A percentile compares a stretch with the other conserved stretches of the same genome.
Evolutionary conservation across 2,329 filamentous ascomycete genomes (phyloP).

Genomic region (Hymenoscyphus scutula): DNA sequence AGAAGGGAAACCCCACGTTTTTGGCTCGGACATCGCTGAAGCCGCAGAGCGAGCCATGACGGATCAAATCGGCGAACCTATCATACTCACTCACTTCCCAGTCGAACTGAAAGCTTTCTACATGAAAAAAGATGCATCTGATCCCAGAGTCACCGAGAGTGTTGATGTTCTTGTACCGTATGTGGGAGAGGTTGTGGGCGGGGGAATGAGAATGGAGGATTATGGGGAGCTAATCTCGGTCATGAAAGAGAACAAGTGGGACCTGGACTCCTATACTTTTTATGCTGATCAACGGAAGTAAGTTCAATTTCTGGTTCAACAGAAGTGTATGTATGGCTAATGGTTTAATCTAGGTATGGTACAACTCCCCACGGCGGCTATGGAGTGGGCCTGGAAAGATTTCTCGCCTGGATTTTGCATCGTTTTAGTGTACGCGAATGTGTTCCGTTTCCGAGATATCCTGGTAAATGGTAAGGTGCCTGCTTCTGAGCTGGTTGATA

Average conservation of each 20-base stretch:
- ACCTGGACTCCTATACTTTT: neutral
- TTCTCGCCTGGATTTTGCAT: neutral
- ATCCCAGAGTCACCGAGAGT: neutral
- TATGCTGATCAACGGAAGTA: neutral
- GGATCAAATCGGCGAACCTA: neutral
- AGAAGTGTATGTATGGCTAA: neutral
- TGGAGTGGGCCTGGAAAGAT: neutral
- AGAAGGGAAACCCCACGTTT: neutral
- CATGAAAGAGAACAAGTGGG: conserved; percentile 2
- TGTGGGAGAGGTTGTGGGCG: neutral
- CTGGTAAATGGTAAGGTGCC: neutral
- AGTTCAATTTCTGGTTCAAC: neutral
- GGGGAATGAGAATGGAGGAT: conserved; percentile 2
- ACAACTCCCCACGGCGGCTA: neutral
- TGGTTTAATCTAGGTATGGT: neutral
- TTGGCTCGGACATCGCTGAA: neutral
- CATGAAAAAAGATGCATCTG: neutral
- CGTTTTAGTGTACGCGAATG: neutral
- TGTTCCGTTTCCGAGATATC: neutral
- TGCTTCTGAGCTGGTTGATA: neutral
- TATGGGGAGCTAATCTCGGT: neutral
- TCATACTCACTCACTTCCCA: neutral
- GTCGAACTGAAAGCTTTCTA: neutral
- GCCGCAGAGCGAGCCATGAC: neutral
- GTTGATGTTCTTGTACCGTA: neutral